Conservation (phyloP, 139 green algal genomes). For the Ulvella scutata region DNA sequence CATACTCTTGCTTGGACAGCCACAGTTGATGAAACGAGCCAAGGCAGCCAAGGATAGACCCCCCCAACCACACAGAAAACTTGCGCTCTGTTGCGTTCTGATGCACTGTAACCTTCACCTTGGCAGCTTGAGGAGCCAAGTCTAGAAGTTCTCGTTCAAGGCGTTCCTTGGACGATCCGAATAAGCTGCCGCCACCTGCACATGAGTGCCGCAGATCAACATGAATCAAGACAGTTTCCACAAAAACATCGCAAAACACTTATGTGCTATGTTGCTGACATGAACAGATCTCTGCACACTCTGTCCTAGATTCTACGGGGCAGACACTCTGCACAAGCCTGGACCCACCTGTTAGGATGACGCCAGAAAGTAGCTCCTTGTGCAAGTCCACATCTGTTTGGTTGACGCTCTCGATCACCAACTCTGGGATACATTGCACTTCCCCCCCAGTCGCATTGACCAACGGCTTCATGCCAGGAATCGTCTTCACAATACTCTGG, state of each 20-base stretch:
- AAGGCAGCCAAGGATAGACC: constrained; percentile 83
- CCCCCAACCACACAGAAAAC: constrained; percentile 77
- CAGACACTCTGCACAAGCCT: no score
- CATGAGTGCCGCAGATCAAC: no score
- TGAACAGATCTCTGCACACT: no score
- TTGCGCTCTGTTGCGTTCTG: constrained; percentile 62
- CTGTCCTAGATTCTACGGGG: no score
- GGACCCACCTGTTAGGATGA: constrained; percentile 48
- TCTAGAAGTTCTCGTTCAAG: constrained; percentile 63
- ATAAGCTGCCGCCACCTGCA: constrained; percentile 46
- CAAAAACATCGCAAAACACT: no score
- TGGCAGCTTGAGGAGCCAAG: constrained; percentile 21
- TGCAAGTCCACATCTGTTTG: constrained; percentile 74
- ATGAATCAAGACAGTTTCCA: no score
- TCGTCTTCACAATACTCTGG: constrained; percentile 14
- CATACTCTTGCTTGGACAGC: constrained; percentile 84
- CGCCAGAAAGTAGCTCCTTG: constrained; percentile 60
- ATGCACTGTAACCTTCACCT: constrained; percentile 62
- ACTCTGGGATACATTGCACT: constrained; percentile 20
- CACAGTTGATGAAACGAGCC: constrained; percentile 97
- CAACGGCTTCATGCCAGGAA: constrained; percentile 11
- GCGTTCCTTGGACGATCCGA: constrained; percentile 50
- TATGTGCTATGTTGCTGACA: no score
- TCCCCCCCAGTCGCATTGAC: neutral
- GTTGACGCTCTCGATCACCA: constrained; percentile 55